Evolutionary conservation across 1,139 yeast genomes (phyloP), one percentile per base, ranked within the genome.

Genomic region (Trichomonascaceae sp.): DNA sequence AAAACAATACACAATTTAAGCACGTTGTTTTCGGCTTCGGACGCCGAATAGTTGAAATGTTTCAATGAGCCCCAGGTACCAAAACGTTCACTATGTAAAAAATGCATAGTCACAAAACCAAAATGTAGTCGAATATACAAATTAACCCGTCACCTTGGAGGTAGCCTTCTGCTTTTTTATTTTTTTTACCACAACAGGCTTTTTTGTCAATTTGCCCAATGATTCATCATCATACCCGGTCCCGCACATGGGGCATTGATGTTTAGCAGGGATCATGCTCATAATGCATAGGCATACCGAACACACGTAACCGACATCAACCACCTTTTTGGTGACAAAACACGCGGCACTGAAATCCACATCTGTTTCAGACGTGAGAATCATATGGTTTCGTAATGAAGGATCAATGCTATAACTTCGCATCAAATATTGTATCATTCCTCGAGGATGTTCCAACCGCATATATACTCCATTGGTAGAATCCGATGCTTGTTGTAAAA

Each of bases 321-420:
- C 93, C 2, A 93, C 85, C 61, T 83, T 81, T 30, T 95, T 93
- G 0, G 97, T 89, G 24, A 90, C 73, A 65, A 89, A 93, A 69
- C 99, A 93, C 38, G 96, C 90, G 1, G 99, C 97, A 59, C 96
- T 75, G 68, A 93, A 95, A 69, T 93, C 96, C 46, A 93, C 95
- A 60, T 87, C 84, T 4, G 89, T 82, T 64, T 85, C 86, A 1
- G 95, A 86, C 1, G 98, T 97, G 47, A 88, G 74, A 43, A 89
- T 84, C 39, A 95, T 76, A 54, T 84, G 81, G 12, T 83, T 80
- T 53, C 97, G 75, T 36, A 91, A 73, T 7, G 85, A 79, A 0
- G 98, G 96, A 62, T 91, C 97, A 15, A 93, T 83, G 62, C 88
- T 82, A 63, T 84, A 82, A 2, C 95, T 90, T 24, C 72, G 64